Percentiles rank a stretch among this genome's conserved stretches.
phyloP scores from a whole-genome alignment of 768 basidiomycete genomes.

The Grammothele lineata region DNA sequence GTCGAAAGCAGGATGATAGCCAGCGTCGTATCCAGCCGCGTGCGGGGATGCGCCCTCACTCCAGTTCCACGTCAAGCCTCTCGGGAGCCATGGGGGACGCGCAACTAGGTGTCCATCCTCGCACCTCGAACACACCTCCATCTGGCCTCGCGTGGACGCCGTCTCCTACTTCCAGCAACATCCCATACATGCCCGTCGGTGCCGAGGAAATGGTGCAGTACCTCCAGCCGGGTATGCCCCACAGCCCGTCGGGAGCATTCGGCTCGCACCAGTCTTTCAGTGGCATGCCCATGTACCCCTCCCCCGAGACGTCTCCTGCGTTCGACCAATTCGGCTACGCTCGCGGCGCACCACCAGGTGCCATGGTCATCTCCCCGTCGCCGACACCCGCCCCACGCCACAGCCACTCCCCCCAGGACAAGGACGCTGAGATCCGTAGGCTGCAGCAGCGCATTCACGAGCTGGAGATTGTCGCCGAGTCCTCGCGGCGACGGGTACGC shows the following conservation, averaged over 20 bases:
- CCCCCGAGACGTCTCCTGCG: conserved; percentile 5
- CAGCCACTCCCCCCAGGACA: conserved; percentile 22
- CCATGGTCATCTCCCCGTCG: conserved; percentile 24
- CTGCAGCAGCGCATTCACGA: conserved; percentile 59
- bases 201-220: conserved; percentile 17
- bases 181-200: conserved; percentile 6
- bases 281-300: conserved; percentile 6
- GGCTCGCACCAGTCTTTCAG: conserved; percentile 5
- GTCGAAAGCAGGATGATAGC: conserved; percentile 1
- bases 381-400: conserved; percentile 18
- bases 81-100: conserved; percentile 62
- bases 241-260: conserved; percentile 15
- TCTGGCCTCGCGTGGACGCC: conserved; percentile 22
- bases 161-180: conserved; percentile 15
- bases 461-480: conserved; percentile 57
- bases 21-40: conserved; percentile 12
- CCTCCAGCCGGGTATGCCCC: conserved; percentile 14
- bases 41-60: conserved; percentile 9
- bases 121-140: conserved; percentile 23
- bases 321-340: conserved; percentile 19
- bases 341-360: conserved; percentile 13
- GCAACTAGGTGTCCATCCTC: conserved; percentile 27
- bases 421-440: conserved; percentile 48
- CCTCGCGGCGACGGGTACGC: conserved; percentile 42
- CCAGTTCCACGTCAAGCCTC: conserved; percentile 39